A percentile compares a stretch with the other conserved stretches of the same genome.
These are phyloP conservation scores for Suillus subluteus DNA, from an alignment of 768 basidiomycete genomes.

Conservation along the genomic window DNA sequence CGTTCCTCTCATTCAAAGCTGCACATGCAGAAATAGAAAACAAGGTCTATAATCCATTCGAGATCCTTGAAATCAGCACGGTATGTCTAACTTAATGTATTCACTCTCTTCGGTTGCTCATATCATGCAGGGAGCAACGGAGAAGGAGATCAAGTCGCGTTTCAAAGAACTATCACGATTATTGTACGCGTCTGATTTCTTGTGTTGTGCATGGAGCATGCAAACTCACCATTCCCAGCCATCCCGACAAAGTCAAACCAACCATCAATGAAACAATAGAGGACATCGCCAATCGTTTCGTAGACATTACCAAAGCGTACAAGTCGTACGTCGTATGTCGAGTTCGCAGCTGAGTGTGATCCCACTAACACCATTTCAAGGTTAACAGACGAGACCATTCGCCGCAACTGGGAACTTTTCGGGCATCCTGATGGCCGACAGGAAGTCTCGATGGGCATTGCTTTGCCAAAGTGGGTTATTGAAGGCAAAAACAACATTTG, in stretches of 20 bases:
- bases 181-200: constrained; percentile 56
- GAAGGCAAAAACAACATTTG: constrained; percentile 90
- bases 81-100: constrained; percentile 45
- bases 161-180: constrained; percentile 89
- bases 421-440: constrained; percentile 98
- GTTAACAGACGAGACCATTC: constrained; percentile 89
- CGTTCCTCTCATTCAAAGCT: constrained; percentile 67
- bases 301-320: constrained; percentile 96
- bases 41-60: constrained; percentile 91
- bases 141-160: constrained; percentile 95
- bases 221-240: constrained; percentile 50
- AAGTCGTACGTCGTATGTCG: constrained; percentile 66
- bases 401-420: constrained; percentile 86
- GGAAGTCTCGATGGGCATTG: constrained; percentile 92
- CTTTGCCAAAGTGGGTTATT: constrained; percentile 91
- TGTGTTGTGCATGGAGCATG: background rate
- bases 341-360: background rate
- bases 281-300: constrained; percentile 83
- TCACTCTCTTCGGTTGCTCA: constrained; percentile 7
- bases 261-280: constrained; percentile 85
- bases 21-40: constrained; percentile 56
- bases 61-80: constrained; percentile 79
- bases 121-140: constrained; percentile 55
- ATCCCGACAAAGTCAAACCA: constrained; percentile 94
- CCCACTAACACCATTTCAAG: constrained; percentile 39